A percentile compares a stretch with the other conserved stretches of the same genome.
Evolutionary conservation across 768 basidiomycete species (phyloP).

Genomic region (Amanita rimosa): DNA sequence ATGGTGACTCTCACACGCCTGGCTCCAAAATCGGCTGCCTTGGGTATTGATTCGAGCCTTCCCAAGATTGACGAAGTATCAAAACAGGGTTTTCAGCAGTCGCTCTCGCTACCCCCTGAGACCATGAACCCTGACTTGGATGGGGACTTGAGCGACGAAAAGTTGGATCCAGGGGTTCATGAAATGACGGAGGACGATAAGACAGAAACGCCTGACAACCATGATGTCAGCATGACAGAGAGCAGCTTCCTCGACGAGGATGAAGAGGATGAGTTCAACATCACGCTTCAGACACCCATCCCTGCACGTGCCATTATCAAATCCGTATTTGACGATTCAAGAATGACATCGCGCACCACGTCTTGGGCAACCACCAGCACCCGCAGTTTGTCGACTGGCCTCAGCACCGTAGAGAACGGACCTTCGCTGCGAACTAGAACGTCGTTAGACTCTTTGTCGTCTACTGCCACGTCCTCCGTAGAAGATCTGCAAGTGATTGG

Average conservation of each 20-base stretch:
- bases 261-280: conserved; percentile 55
- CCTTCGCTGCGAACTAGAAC: conserved; percentile 26
- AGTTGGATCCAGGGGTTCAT: conserved; percentile 28
- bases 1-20: conserved; percentile 24
- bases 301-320: conserved; percentile 9
- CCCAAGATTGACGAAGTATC: conserved; percentile 7
- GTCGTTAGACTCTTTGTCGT: conserved; percentile 29
- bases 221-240: conserved; percentile 19
- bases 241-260: conserved; percentile 21
- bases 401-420: conserved; percentile 27
- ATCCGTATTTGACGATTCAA: neutral
- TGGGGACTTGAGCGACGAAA: conserved; percentile 50
- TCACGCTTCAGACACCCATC: conserved; percentile 56
- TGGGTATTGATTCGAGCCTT: conserved; percentile 16
- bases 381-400: conserved; percentile 21
- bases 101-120: conserved; percentile 60
- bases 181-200: conserved; percentile 13
- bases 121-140: conserved; percentile 46
- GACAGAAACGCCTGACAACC: conserved; percentile 19
- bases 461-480: conserved; percentile 18
- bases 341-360: conserved; percentile 1
- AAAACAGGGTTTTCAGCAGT: conserved; percentile 55
- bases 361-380: conserved; percentile 2
- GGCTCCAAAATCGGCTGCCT: conserved; percentile 21
- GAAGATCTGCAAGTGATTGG: conserved; percentile 27